Conservation (phyloP, 768 basidiomycete species). For the Gloeophyllum trabeum region DNA sequence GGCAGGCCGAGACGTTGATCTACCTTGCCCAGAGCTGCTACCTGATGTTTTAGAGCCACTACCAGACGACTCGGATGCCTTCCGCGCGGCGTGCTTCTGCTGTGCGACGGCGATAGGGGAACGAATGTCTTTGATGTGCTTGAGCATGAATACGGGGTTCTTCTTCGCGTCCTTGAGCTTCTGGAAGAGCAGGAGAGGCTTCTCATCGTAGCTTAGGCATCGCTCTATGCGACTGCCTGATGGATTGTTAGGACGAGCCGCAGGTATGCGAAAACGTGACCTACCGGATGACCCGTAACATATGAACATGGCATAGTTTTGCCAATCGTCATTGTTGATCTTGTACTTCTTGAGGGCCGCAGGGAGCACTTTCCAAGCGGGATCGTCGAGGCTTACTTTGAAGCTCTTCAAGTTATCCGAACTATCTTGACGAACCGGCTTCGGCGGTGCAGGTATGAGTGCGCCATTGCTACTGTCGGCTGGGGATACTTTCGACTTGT, state of each 20-base stretch:
- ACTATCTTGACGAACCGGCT: slow-evolving; percentile 51
- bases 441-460: slow-evolving; percentile 19
- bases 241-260: slow-evolving; percentile 4
- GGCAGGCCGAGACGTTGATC: slow-evolving; percentile 40
- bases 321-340: slow-evolving; percentile 98
- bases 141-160: slow-evolving; percentile 98
- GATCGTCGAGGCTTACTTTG: slow-evolving; percentile 95
- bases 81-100: slow-evolving; percentile 87
- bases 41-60: slow-evolving; percentile 20
- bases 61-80: slow-evolving; percentile 36
- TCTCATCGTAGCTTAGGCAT: slow-evolving; percentile 95
- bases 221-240: slow-evolving; percentile 79
- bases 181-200: slow-evolving; percentile 93
- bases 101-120: slow-evolving; percentile 96
- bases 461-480: neutral
- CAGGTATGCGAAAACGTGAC: slow-evolving; percentile 20
- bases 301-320: slow-evolving; percentile 99
- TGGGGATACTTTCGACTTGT: neutral
- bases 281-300: slow-evolving; percentile 89
- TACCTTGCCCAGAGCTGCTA: slow-evolving; percentile 22
- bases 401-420: slow-evolving; percentile 81
- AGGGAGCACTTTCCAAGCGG: slow-evolving; percentile 96
- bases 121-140: slow-evolving; percentile 92
- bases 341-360: slow-evolving; percentile 98
- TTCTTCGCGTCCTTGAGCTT: slow-evolving; percentile 95